A percentile compares a stretch with the other conserved stretches of the same genome.
phyloP scores from a whole-genome alignment of 1,284 basidiomycete species.

The Tilletia setariae region DNA sequence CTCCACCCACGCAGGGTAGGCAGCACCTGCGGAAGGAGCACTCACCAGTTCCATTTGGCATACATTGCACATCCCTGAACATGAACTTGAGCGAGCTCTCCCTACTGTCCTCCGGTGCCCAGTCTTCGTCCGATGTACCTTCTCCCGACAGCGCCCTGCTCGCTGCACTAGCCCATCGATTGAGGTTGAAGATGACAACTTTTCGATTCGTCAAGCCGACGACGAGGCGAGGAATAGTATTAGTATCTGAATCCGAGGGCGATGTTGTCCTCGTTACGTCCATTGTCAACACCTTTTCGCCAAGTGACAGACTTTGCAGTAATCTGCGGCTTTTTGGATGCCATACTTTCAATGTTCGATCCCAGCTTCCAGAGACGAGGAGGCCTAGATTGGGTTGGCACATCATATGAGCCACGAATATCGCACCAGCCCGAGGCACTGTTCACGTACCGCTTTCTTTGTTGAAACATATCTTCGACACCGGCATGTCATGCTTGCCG shows the following conservation, averaged over 20 bases:
- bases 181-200: slow-evolving; percentile 42
- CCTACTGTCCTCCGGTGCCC: slow-evolving; percentile 63
- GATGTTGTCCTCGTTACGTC: slow-evolving; percentile 37
- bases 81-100: slow-evolving; percentile 94
- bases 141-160: slow-evolving; percentile 22
- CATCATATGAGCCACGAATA: background rate
- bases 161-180: slow-evolving; percentile 27
- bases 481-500: slow-evolving; percentile 45
- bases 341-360: slow-evolving; percentile 41
- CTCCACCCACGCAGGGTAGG: no score
- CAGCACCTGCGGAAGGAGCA: slow-evolving; percentile 6
- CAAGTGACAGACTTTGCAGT: slow-evolving; percentile 31
- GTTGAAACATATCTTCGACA: slow-evolving; percentile 39
- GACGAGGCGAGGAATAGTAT: slow-evolving; percentile 37
- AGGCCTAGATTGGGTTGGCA: slow-evolving; percentile 16
- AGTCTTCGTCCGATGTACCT: slow-evolving; percentile 26
- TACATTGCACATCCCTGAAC: slow-evolving; percentile 83
- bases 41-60: slow-evolving; percentile 84
- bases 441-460: slow-evolving; percentile 5
- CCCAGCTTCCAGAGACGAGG: slow-evolving; percentile 35
- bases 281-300: slow-evolving; percentile 48
- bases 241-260: slow-evolving; percentile 1
- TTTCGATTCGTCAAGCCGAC: slow-evolving; percentile 42
- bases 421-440: background rate
- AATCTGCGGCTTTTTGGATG: slow-evolving; percentile 23